Evolutionary conservation across 2,329 filamentous ascomycete species (phyloP), one percentile per base, ranked within the genome.

Genomic region (Penicillium fuscoglaucum): DNA sequence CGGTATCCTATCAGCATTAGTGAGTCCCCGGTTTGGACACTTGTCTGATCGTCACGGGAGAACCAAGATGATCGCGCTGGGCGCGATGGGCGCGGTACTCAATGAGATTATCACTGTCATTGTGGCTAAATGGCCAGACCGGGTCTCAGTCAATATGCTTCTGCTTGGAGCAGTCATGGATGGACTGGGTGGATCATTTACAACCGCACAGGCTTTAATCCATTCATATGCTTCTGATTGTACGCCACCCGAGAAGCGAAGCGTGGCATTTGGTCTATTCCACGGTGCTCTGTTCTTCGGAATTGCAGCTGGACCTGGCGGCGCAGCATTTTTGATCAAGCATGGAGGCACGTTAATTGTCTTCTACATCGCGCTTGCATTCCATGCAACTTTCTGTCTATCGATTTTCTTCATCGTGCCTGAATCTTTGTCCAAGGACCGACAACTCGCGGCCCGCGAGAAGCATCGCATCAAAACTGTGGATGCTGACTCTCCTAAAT

Each of bases 171-270:
- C 87, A 37, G 80, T 90, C 10, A 80, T 93, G 46, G 95, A 99
- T 70, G 95, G 95, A 5, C 70, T 96, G 6, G 87, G 87, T 10
- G 95, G 95, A 8, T 96, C 93, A 0, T 96, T 97, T 72, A 96
- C 92, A 1, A 86, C 91, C 0, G 89, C 88, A 29, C 89, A 89
- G 79, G 87, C 89, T 46, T 79, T 96, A 58, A 87, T 86, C 24
- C 88, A 96, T 72, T 91, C 93, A 0, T 99, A 98, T 74, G 88
- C 90, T 13, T 88, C 91, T 41, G 95, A 99, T 74, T 96, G 91
- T 74, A 93, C 92, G 0, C 81, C 89, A 4, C 90, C 92, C 0
- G 88, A 90, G 31, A 86, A 85, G 68, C 87, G 95, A 21, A 90
- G 89, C 59, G 89, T 96, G 8, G 86, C 87, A 5, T 95, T 98